phyloP scores from a whole-genome alignment of 169 alveolate species.

The Cardiosporidium cionae region DNA sequence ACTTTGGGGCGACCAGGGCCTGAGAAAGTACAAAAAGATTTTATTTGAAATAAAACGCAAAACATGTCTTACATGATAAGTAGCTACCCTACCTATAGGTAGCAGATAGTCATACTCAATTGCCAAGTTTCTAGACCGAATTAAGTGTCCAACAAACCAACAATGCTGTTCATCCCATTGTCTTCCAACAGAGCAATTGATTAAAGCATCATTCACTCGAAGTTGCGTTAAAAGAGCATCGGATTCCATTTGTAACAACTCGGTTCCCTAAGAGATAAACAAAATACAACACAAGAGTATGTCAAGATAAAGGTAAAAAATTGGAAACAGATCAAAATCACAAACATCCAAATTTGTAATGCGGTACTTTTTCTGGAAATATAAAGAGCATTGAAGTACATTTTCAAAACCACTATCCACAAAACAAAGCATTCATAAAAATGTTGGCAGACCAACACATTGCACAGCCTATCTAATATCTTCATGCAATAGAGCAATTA shows the following conservation, averaged over 20 bases:
- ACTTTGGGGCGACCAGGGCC: conserved; percentile 46
- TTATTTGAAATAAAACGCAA: background rate
- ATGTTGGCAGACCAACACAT: too few species aligned
- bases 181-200: conserved; percentile 69
- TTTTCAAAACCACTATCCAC: background rate
- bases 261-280: conserved; percentile 50
- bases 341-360: background rate
- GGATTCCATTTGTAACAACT: conserved; percentile 62
- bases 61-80: background rate
- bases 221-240: conserved; percentile 60
- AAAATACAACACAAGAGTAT: background rate
- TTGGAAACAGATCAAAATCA: background rate
- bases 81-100: conserved; percentile 35
- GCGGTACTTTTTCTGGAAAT: too few species aligned
- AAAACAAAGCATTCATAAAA: background rate
- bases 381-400: background rate
- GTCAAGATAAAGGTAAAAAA: background rate
- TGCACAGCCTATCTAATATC: too few species aligned
- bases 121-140: conserved; percentile 58
- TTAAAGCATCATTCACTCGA: conserved; percentile 47
- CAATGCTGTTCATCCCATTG: conserved; percentile 73
- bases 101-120: conserved; percentile 63
- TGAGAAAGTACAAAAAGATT: background rate
- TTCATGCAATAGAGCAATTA: too few species aligned
- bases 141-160: conserved; percentile 62